Evolutionary conservation across 2,329 filamentous ascomycete species (phyloP), one percentile per base, ranked within the genome.

Genomic region (Aaosphaeria pasadenensis): DNA sequence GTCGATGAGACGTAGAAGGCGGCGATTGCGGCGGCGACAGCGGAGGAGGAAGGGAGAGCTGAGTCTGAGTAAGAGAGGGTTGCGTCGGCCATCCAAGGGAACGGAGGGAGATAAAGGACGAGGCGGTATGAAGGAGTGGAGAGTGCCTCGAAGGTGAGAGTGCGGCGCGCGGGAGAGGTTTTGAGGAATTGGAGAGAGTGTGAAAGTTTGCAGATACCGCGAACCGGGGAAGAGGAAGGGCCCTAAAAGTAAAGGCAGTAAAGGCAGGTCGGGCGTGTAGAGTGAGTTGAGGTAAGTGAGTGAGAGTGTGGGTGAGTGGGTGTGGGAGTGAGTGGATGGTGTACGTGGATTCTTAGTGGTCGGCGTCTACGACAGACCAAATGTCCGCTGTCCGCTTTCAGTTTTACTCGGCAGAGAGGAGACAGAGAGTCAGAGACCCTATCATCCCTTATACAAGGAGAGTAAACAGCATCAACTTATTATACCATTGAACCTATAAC

Each of bases 41-140:
- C 41, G 45, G 33, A 43, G 46, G 58, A 43, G 49, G 45, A 41
- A 50, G 56, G 45, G 45, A 48, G 50, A 45, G 50, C 50, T 53
- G 44, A 42, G 53, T 53, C 29, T 24, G 17, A 24, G 17, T 24
- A 24, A 24, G 17, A 24, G 51, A 52, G 46, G 44, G 52, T 49
- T 52, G 56, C 42, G 47, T 53, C 48, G 50, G 58, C 65, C 66
- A 69, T 69, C 51, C 60, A 68, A 24, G 17, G 17, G 17, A 24
- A 24, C 17, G 17, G 17, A 24, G 17, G 17, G 17, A 24, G 17
- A 24, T 24, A 24, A 24, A 24, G 17, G 17, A 24, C 17, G 17
- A 24, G 17, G 17, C 17, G 17, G 17, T 24, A 24, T 24, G 17
- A 24, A 24, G 17, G 17, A 24, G 17, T 24, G 17, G 17, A 24